These are phyloP conservation scores for Agapanthus africanus DNA, from an alignment of 106 monocot genomes.

Conservation along the genomic window DNA sequence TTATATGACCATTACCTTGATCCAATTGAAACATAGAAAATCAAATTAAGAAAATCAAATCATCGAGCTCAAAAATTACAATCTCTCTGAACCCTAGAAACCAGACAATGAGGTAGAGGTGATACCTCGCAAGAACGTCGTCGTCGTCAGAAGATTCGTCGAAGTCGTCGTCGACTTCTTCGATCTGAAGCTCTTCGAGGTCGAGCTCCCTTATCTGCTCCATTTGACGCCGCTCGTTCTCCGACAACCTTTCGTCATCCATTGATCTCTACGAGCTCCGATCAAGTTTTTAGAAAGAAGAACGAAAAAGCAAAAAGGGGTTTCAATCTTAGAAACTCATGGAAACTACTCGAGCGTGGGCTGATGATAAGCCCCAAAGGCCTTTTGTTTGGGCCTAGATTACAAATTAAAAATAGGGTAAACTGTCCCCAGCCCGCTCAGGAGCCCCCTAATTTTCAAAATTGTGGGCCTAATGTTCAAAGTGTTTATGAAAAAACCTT, in stretches of 20 bases:
- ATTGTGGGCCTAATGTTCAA: too few species aligned
- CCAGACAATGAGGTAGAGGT: background rate
- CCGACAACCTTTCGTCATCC: constrained; percentile 14
- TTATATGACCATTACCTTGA: too few species aligned
- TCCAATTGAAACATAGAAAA: background rate
- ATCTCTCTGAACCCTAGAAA: background rate
- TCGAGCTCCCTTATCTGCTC: constrained; percentile 38
- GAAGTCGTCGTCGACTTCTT: constrained; percentile 28
- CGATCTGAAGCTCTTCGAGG: constrained; percentile 40
- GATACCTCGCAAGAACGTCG: constrained; percentile 12
- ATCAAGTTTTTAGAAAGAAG: too few species aligned
- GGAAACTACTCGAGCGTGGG: too few species aligned
- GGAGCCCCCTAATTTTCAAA: too few species aligned
- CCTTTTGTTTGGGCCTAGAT: too few species aligned
- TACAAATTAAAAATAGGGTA: too few species aligned
- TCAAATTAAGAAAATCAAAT: background rate
- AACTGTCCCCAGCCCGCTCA: too few species aligned
- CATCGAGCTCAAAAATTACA: background rate
- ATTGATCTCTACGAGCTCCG: background rate
- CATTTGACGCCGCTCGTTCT: constrained; percentile 36
- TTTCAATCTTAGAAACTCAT: too few species aligned
- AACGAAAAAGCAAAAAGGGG: too few species aligned
- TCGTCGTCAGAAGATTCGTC: constrained; percentile 11
- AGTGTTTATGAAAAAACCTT: too few species aligned
- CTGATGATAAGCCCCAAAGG: too few species aligned